Conservation (phyloP, 345 rosid species). For the Eucalyptus rudis region DNA sequence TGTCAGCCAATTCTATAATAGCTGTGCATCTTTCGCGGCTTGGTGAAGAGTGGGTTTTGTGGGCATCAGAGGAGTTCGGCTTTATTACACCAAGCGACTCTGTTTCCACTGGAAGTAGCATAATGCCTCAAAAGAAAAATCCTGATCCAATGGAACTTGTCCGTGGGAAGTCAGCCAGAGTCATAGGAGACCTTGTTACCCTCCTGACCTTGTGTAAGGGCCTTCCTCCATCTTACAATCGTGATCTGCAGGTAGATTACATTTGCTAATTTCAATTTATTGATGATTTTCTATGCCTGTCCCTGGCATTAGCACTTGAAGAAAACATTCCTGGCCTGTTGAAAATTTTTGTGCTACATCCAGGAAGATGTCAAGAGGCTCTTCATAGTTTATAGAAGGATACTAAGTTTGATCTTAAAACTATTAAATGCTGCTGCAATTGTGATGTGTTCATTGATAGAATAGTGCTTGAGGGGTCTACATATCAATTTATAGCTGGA, state of each 20-base stretch:
- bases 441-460: neutral
- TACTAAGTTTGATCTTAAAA: neutral
- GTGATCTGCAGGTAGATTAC: slow-evolving; percentile 75
- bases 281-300: neutral
- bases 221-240: slow-evolving; percentile 91
- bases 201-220: slow-evolving; percentile 91
- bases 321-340: neutral
- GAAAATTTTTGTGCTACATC: neutral
- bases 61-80: slow-evolving; percentile 98
- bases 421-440: neutral
- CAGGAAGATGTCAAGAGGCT: neutral
- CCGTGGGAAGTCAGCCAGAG: slow-evolving; percentile 87
- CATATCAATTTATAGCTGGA: neutral
- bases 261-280: neutral
- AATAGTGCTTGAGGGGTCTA: neutral
- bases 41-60: slow-evolving; percentile 97
- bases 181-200: slow-evolving; percentile 71
- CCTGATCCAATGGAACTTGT: slow-evolving; percentile 99
- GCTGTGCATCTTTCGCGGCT: slow-evolving; percentile 85
- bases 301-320: neutral
- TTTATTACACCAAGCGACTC: slow-evolving; percentile 82
- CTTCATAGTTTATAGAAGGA: neutral
- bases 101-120: slow-evolving; percentile 93
- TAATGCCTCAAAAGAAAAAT: slow-evolving; percentile 99
- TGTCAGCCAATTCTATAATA: slow-evolving; percentile 60